A percentile compares a stretch with the other conserved stretches of the same genome.
These are phyloP conservation scores for Gracilaria caudata DNA, from an alignment of 23 red algal species.

Conservation along the genomic window DNA sequence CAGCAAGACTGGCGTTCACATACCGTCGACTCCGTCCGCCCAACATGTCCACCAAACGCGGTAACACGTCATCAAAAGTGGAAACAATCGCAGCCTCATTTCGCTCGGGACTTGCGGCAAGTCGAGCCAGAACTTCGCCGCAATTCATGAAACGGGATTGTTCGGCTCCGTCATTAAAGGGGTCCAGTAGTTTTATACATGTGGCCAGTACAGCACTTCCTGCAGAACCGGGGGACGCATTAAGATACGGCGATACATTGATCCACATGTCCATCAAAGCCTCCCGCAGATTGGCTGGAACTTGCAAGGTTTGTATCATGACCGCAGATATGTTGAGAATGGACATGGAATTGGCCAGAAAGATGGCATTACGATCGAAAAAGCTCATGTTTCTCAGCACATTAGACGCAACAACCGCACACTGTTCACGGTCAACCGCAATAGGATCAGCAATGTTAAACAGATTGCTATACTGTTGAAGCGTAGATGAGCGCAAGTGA, in stretches of 20 bases:
- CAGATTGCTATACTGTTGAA: slow-evolving; percentile 75
- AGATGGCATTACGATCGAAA: slow-evolving; percentile 68
- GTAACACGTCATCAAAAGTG: slow-evolving; percentile 75
- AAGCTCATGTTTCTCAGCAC: slow-evolving; percentile 89
- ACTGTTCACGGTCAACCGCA: slow-evolving; percentile 67
- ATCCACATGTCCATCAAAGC: slow-evolving; percentile 87
- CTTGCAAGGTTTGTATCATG: slow-evolving; percentile 56
- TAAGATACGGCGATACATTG: slow-evolving; percentile 77
- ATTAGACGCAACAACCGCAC: slow-evolving; percentile 65
- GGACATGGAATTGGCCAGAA: slow-evolving; percentile 51
- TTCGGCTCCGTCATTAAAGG: slow-evolving; percentile 47
- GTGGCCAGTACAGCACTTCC: slow-evolving; percentile 65
- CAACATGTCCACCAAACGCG: slow-evolving; percentile 84
- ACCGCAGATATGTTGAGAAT: slow-evolving; percentile 57
- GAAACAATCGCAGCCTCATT: slow-evolving; percentile 81
- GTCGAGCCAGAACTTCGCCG: slow-evolving; percentile 81
- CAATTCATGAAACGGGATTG: slow-evolving; percentile 75
- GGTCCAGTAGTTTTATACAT: slow-evolving; percentile 72
- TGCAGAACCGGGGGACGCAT: slow-evolving; percentile 13
- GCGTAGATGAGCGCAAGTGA: slow-evolving; percentile 31
- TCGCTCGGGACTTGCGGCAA: slow-evolving; percentile 70
- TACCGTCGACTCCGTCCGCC: slow-evolving; percentile 45
- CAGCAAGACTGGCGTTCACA: slow-evolving; percentile 74
- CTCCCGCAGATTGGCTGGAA: slow-evolving; percentile 57
- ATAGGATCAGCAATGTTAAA: slow-evolving; percentile 77